Conservation (phyloP, 306 rosid species). For the Quercus rubra region DNA sequence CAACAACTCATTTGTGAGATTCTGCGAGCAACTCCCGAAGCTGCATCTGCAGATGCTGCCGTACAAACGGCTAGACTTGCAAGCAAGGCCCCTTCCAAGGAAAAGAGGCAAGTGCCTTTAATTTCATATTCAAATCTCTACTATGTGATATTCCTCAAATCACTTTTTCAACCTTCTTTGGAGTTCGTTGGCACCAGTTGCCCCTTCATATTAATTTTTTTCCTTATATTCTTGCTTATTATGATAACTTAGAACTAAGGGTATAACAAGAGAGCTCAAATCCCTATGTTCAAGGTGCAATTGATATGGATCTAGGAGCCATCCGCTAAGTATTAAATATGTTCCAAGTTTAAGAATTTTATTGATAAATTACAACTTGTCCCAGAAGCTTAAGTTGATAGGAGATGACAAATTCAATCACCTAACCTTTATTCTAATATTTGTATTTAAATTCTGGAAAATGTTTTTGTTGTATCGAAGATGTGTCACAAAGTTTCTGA, state of each 20-base stretch:
- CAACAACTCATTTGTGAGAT: constrained; percentile 99
- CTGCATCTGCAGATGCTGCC: constrained; percentile 98
- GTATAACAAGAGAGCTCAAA: background rate
- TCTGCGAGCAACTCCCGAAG: constrained; percentile 99
- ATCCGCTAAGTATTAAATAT: background rate
- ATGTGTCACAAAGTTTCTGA: background rate
- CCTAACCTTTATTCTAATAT: background rate
- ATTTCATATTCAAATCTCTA: constrained; percentile 21
- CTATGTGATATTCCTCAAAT: constrained; percentile 7
- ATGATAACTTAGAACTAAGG: background rate
- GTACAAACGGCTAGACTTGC: constrained; percentile 99
- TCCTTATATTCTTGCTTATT: background rate
- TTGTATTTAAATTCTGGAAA: background rate
- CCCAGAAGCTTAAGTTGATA: too few species aligned
- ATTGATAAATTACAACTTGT: too few species aligned
- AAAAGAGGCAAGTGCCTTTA: constrained; percentile 67
- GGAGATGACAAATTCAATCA: too few species aligned
- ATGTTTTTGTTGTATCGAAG: background rate
- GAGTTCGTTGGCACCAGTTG: constrained; percentile 7
- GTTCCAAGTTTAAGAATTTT: too few species aligned
- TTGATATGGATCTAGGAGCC: background rate
- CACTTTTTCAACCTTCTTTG: background rate
- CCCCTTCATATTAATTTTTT: background rate
- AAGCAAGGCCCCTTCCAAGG: constrained; percentile 88
- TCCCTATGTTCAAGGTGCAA: background rate